These are phyloP conservation scores for Isatis tinctoria DNA, from an alignment of 345 rosid genomes.

Conservation along the genomic window DNA sequence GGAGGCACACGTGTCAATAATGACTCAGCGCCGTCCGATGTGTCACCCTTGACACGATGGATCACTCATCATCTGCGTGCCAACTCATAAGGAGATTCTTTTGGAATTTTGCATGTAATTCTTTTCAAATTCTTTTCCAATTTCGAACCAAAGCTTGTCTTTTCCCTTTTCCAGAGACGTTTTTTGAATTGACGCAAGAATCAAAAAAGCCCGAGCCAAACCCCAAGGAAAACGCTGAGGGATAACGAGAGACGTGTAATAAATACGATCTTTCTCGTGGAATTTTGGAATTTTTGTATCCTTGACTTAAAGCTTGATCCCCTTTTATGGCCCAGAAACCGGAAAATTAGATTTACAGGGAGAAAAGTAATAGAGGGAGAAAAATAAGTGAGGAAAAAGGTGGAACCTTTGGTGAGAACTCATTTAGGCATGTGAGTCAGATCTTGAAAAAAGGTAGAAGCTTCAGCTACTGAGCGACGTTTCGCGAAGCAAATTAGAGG, in stretches of 20 bases:
- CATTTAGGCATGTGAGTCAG: constrained; percentile 15
- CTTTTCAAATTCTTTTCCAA: constrained; percentile 10
- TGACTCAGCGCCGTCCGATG: constrained; percentile 35
- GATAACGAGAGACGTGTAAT: background rate
- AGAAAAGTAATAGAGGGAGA: background rate
- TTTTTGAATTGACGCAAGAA: background rate
- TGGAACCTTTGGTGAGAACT: constrained; percentile 10
- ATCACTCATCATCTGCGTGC: constrained; percentile 14
- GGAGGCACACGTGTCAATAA: constrained; percentile 12
- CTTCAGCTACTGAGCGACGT: constrained; percentile 14
- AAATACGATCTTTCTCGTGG: background rate
- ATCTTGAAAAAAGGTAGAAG: constrained; percentile 14
- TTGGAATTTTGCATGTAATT: constrained; percentile 21
- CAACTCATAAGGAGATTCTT: constrained; percentile 14
- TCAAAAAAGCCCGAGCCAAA: background rate
- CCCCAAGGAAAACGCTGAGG: background rate
- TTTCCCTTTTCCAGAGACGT: constrained; percentile 17
- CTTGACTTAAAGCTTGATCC: constrained; percentile 30
- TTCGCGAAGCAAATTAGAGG: background rate
- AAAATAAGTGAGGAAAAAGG: constrained; percentile 11
- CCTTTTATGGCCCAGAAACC: constrained; percentile 21
- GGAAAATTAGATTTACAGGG: constrained; percentile 6
- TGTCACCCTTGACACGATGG: constrained; percentile 29
- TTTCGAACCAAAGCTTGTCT: constrained; percentile 17
- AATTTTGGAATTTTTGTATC: constrained; percentile 1